Evolutionary conservation across 495 filamentous ascomycete genomes (phyloP).

Genomic region (Haplographium delicatum): DNA sequence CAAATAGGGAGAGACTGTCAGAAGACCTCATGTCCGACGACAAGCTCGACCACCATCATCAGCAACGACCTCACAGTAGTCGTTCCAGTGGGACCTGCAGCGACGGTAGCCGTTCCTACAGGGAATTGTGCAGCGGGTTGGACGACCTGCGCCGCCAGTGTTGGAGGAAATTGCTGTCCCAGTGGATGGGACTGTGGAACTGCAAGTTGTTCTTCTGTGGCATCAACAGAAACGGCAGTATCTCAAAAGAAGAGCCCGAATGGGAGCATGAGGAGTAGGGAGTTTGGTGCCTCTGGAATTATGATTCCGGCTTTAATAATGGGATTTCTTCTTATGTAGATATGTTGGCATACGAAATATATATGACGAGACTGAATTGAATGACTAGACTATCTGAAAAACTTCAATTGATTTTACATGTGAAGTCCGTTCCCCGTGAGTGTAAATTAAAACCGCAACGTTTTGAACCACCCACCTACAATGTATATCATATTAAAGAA

Average conservation of each 20-base stretch:
- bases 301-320: constrained; percentile 2
- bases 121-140: constrained; percentile 68
- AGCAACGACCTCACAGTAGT: constrained; percentile 61
- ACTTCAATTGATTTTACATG: too few species aligned
- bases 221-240: constrained; percentile 46
- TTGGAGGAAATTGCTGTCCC: constrained; percentile 76
- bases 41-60: constrained; percentile 54
- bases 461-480: too few species aligned
- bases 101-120: constrained; percentile 24
- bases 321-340: constrained; percentile 1
- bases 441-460: background rate
- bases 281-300: background rate
- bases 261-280: background rate
- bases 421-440: too few species aligned
- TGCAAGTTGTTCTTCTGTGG: constrained; percentile 56
- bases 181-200: constrained; percentile 65
- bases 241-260: constrained; percentile 51
- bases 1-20: constrained; percentile 76
- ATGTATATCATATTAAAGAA: too few species aligned
- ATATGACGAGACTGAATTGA: background rate
- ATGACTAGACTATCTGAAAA: background rate
- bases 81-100: constrained; percentile 43
- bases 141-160: constrained; percentile 63
- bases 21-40: constrained; percentile 48
- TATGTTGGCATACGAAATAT: too few species aligned